A percentile compares a stretch with the other conserved stretches of the same genome.
Evolutionary conservation across 805 yeast species (phyloP).

Genomic region (Saccharomyces jurei): DNA sequence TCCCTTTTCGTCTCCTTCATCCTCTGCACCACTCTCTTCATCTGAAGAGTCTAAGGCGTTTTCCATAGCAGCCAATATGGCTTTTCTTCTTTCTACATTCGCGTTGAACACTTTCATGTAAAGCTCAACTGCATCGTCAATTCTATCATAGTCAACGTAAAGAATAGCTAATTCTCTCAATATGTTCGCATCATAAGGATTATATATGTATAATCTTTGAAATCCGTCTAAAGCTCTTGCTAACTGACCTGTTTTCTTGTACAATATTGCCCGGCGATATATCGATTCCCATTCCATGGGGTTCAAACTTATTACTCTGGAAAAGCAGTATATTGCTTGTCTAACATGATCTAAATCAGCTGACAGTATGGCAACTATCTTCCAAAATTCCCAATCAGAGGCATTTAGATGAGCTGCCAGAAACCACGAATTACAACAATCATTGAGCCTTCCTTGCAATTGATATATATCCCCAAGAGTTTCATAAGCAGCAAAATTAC

Average conservation of each 20-base stretch:
- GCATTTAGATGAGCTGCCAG: slow-evolving; percentile 72
- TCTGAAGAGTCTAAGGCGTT: slow-evolving; percentile 28
- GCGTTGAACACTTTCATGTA: slow-evolving; percentile 57
- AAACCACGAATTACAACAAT: slow-evolving; percentile 75
- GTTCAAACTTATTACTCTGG: slow-evolving; percentile 49
- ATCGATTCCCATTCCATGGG: slow-evolving; percentile 47
- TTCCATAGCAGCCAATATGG: slow-evolving; percentile 24
- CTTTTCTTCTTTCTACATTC: slow-evolving; percentile 41
- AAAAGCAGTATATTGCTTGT: slow-evolving; percentile 74
- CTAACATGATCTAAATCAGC: slow-evolving; percentile 57
- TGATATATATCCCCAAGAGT: slow-evolving; percentile 80
- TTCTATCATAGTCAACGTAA: slow-evolving; percentile 44
- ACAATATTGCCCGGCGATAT: slow-evolving; percentile 57
- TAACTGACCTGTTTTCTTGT: slow-evolving; percentile 55
- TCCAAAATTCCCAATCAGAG: slow-evolving; percentile 72
- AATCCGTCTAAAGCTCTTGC: slow-evolving; percentile 72
- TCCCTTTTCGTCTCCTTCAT: slow-evolving; percentile 9
- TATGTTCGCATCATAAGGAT: slow-evolving; percentile 53
- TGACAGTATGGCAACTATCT: slow-evolving; percentile 61
- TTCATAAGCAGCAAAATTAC: slow-evolving; percentile 75
- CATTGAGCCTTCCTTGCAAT: slow-evolving; percentile 54
- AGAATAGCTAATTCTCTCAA: slow-evolving; percentile 53
- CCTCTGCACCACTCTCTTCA: slow-evolving; percentile 20
- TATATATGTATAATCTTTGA: slow-evolving; percentile 45
- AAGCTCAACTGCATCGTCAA: slow-evolving; percentile 65